These are phyloP conservation scores for Colletotrichum camelliae DNA, from an alignment of 2,329 filamentous ascomycete genomes.

Conservation along the genomic window DNA sequence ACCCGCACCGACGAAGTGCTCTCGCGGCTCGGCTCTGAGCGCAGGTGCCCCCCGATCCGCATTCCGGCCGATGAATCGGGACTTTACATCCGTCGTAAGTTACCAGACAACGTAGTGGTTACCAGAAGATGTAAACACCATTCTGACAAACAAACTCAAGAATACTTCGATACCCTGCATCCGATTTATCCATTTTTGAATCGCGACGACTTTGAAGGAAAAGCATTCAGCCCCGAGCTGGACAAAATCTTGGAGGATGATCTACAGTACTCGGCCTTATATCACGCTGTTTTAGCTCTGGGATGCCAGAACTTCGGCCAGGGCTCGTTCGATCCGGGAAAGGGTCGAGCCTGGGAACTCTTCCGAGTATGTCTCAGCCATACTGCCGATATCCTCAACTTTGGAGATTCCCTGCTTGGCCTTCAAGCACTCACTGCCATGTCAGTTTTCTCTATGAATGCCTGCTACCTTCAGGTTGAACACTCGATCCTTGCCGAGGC, in stretches of 20 bases:
- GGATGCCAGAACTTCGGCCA: background rate
- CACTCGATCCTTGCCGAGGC: background rate
- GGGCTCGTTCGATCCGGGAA: background rate
- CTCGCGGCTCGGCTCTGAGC: background rate
- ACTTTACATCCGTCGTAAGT: background rate
- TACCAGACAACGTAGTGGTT: background rate
- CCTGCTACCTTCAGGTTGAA: background rate
- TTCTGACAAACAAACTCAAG: rapidly evolving
- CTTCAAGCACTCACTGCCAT: background rate
- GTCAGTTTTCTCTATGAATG: background rate
- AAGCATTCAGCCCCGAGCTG: background rate
- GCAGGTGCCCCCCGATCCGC: background rate
- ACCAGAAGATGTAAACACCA: background rate
- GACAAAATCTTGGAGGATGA: background rate
- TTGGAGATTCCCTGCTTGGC: background rate
- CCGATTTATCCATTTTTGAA: background rate
- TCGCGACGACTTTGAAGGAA: background rate
- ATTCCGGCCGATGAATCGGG: background rate
- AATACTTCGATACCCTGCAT: background rate
- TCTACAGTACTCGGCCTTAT: background rate
- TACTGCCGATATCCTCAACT: background rate
- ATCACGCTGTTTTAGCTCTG: background rate
- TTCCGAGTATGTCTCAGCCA: background rate
- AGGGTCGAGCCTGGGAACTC: background rate
- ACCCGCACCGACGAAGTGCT: background rate